phyloP scores from a whole-genome alignment of 2,329 filamentous ascomycete genomes.

The Phaeomoniella chlamydospora region DNA sequence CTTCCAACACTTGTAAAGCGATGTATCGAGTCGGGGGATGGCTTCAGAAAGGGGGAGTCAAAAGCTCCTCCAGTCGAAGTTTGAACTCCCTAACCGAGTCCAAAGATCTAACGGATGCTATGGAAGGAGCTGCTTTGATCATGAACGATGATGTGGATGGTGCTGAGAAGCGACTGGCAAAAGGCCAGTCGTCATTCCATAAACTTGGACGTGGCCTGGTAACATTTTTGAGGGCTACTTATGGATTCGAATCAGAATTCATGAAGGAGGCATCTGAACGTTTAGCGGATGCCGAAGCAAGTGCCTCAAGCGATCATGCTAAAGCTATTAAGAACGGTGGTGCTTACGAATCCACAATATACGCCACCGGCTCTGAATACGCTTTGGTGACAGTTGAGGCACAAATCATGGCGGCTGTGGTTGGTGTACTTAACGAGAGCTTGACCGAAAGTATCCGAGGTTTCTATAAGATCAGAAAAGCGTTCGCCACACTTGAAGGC shows the following conservation, averaged over 20 bases:
- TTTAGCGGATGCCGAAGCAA: constrained; percentile 60
- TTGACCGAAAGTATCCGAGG: constrained; percentile 80
- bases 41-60: constrained; percentile 27
- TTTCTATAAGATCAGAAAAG: constrained; percentile 85
- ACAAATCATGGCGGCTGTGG: constrained; percentile 77
- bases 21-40: constrained; percentile 28
- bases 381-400: constrained; percentile 70
- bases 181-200: constrained; percentile 76
- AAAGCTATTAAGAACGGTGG: constrained; percentile 52
- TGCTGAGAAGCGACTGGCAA: constrained; percentile 58
- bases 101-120: constrained; percentile 21
- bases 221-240: constrained; percentile 68
- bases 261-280: constrained; percentile 69
- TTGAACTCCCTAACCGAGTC: constrained; percentile 43
- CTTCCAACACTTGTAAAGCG: too few species aligned
- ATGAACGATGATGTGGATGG: constrained; percentile 83
- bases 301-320: constrained; percentile 62
- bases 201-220: constrained; percentile 68
- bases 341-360: constrained; percentile 47
- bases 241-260: constrained; percentile 83
- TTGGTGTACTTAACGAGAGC: constrained; percentile 83
- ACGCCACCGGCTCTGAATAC: constrained; percentile 75
- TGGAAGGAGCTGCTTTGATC: constrained; percentile 50
- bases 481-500: constrained; percentile 66
- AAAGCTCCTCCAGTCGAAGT: constrained; percentile 34